phyloP scores from a whole-genome alignment of 805 yeast species.

The Candida alai region DNA sequence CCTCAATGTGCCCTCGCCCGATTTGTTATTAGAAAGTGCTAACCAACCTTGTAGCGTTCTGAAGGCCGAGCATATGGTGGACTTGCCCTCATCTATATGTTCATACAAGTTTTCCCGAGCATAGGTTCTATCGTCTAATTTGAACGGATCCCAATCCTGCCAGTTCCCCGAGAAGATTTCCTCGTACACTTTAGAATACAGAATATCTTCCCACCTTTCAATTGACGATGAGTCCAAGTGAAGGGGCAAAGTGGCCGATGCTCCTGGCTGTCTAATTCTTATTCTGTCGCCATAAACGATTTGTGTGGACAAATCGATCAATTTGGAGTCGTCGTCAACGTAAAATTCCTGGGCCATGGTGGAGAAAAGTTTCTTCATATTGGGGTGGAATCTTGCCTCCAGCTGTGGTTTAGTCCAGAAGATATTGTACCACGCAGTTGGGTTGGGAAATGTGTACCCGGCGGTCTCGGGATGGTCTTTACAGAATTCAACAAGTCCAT shows the following conservation, averaged over 20 bases:
- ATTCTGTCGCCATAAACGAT: slow-evolving; percentile 40
- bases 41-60: slow-evolving; percentile 46
- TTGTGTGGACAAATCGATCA: slow-evolving; percentile 27
- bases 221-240: slow-evolving; percentile 39
- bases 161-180: slow-evolving; percentile 36
- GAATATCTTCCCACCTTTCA: slow-evolving; percentile 44
- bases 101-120: slow-evolving; percentile 32
- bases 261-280: slow-evolving; percentile 38
- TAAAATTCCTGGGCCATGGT: slow-evolving; percentile 13
- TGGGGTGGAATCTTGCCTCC: slow-evolving; percentile 36
- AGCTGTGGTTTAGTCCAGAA: slow-evolving; percentile 40
- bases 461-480: slow-evolving; percentile 23
- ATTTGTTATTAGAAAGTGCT: slow-evolving; percentile 31
- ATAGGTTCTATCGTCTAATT: slow-evolving; percentile 27
- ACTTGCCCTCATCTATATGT: slow-evolving; percentile 10
- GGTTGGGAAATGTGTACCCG: slow-evolving; percentile 24
- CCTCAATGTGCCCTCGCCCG: slow-evolving; percentile 38
- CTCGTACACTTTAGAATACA: slow-evolving; percentile 32
- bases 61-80: slow-evolving; percentile 28
- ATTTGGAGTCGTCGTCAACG: slow-evolving; percentile 15
- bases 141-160: slow-evolving; percentile 42
- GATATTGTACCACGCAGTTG: slow-evolving; percentile 31
- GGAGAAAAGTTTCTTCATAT: slow-evolving; percentile 24
- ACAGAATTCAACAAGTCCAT: slow-evolving; percentile 15
- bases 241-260: slow-evolving; percentile 27